phyloP scores from a whole-genome alignment of 2,329 filamentous ascomycete genomes.

The Penicillium sp. region DNA sequence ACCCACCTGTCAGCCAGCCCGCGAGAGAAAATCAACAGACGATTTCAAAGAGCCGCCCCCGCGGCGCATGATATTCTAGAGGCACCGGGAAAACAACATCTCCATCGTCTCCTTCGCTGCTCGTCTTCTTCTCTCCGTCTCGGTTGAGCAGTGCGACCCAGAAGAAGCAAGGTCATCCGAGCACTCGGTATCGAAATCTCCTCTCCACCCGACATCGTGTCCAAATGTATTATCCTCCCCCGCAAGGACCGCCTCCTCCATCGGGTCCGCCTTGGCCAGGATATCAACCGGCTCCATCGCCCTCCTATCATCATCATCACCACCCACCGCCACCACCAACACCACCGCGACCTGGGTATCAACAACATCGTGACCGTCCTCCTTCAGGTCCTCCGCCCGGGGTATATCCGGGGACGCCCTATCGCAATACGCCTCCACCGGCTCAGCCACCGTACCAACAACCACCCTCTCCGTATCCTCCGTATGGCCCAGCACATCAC shows the following conservation, averaged over 20 bases:
- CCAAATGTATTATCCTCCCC: constrained; percentile 15
- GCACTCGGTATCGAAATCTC: not conserved
- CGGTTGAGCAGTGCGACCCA: no score
- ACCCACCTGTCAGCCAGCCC: constrained; percentile 15
- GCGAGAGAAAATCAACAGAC: not conserved
- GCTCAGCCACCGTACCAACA: constrained; percentile 8
- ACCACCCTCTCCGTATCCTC: constrained; percentile 4
- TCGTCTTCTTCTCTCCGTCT: not conserved
- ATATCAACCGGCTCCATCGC: constrained; percentile 13
- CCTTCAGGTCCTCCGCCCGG: constrained; percentile 5
- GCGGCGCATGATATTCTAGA: not conserved
- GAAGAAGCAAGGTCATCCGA: not conserved
- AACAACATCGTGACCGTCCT: constrained; percentile 9
- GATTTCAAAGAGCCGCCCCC: not conserved
- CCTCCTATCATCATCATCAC: constrained; percentile 18
- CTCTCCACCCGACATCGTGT: not conserved
- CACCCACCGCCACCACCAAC: constrained; percentile 2
- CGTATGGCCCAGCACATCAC: constrained; percentile 8
- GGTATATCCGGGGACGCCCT: not conserved
- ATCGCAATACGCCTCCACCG: constrained; percentile 2
- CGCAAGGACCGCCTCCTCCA: constrained; percentile 13
- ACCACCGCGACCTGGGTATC: constrained; percentile 13
- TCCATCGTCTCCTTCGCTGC: not conserved
- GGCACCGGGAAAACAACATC: no score
- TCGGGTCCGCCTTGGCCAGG: constrained; percentile 10